Percentiles rank a stretch among this genome's conserved stretches.
phyloP scores from a whole-genome alignment of 2,329 filamentous ascomycete genomes.

The Paecilomyces dactylethromorphus region DNA sequence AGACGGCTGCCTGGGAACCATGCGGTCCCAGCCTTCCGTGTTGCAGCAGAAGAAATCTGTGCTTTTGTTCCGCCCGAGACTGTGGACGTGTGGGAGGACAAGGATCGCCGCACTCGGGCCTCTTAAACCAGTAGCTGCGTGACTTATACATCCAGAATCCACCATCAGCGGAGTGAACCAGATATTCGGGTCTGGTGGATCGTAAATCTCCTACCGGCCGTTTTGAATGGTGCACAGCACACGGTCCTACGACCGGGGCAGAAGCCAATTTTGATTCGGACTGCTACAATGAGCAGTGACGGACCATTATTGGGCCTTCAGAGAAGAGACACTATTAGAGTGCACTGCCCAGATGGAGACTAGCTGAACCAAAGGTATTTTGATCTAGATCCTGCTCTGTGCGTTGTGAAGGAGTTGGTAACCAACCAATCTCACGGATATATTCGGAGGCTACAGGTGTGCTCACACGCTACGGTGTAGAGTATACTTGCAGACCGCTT shows the following conservation, averaged over 20 bases:
- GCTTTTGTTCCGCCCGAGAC: not conserved
- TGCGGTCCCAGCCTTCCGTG: not conserved
- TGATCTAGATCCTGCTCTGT: no score
- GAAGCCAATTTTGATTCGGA: not conserved
- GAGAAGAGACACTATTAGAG: no score
- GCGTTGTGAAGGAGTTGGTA: no score
- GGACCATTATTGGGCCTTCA: no score
- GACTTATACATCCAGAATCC: not conserved
- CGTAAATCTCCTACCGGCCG: not conserved
- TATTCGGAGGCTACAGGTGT: no score
- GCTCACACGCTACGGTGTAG: no score
- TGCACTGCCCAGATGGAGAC: no score
- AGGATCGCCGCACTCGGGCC: not conserved
- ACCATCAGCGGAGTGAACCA: not conserved
- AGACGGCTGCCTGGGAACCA: not conserved
- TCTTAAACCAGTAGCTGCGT: not conserved
- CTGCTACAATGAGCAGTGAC: not conserved
- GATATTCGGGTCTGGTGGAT: not conserved
- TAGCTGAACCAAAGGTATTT: no score
- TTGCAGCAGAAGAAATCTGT: not conserved
- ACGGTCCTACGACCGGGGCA: not conserved
- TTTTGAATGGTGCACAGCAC: not conserved
- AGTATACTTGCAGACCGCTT: no score
- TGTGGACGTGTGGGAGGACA: not conserved
- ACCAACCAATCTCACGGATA: no score